Evolutionary conservation across 2,329 filamentous ascomycete species (phyloP).

Genomic region (Lasiodiplodia theobromae): DNA sequence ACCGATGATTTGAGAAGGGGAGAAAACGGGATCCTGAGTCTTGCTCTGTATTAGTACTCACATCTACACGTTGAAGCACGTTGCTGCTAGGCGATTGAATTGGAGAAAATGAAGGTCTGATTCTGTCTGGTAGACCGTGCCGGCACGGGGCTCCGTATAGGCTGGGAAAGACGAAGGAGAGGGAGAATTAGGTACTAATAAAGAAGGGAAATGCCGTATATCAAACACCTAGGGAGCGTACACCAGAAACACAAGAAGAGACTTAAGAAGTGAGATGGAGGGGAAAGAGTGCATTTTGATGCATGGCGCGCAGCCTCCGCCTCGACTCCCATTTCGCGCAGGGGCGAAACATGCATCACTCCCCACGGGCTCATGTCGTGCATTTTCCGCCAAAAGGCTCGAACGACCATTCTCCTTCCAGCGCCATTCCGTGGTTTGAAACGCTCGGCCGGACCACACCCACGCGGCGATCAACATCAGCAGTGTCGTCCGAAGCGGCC

Average conservation of each 20-base stretch:
- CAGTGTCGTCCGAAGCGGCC: not conserved
- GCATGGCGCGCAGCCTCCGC: conserved; percentile 10
- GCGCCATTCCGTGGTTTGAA: conserved; percentile 13
- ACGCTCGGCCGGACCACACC: conserved; percentile 3
- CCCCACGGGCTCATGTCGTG: conserved; percentile 11
- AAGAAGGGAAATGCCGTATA: conserved; percentile 19
- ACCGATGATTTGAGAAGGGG: not conserved
- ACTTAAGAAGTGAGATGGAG: not conserved
- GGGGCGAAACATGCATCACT: conserved; percentile 19
- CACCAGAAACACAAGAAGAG: conserved; percentile 7
- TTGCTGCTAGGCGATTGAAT: not conserved
- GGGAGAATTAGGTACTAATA: conserved; percentile 18
- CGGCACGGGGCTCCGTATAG: conserved; percentile 8
- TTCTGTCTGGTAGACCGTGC: conserved; percentile 13
- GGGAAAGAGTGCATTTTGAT: conserved; percentile 18
- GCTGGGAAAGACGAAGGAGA: not conserved
- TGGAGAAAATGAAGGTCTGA: conserved; percentile 9
- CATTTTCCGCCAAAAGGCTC: not conserved
- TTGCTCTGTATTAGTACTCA: conserved; percentile 15
- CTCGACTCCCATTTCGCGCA: conserved; percentile 24
- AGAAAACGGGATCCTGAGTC: not conserved
- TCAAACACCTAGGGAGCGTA: conserved; percentile 2
- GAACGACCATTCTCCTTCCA: conserved; percentile 6
- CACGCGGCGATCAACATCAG: not conserved
- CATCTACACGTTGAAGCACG: conserved; percentile 15